Evolutionary conservation across 176 grass and related monocot genomes (phyloP), one percentile per base, ranked within the genome.

Genomic region (Cenchrus fungigraminus): DNA sequence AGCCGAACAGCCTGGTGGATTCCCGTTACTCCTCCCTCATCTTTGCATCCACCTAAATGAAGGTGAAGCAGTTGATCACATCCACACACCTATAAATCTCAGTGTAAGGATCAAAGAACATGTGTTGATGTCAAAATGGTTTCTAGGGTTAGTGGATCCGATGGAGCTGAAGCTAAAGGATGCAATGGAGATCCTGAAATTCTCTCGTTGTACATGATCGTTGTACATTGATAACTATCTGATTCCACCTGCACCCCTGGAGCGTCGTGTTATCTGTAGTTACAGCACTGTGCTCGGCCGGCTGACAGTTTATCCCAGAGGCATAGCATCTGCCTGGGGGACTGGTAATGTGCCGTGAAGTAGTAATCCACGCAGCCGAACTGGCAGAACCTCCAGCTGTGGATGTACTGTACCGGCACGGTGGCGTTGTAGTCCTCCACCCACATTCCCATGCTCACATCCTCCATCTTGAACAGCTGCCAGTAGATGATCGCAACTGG

Each of bases 391-490:
- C 88, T 98, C 97, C 93, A 95, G 74, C 84, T 94, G 82, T 96
- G 97, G 1, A 92, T 71, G 78, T 98, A 98, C 65, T 91, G 89
- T 11, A 98, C 90, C 0, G 80, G 61, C 0, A 22, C 60, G 12
- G 88, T 95, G 9, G 78, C n/a, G 52, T 98, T 98, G 78, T 87
- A 98, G 58, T 95, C 93, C 62, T 98, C 97, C 0, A 98, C 91
- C 97, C 97, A 95, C 93, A 98, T 96, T 28, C 93, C 93, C 97
- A 98, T 98, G 91, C 97, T 98, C 82, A 98, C 93, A n/a, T 96
- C 97, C 88, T 98, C 97, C 97, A 98, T 96, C 86, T 98, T 98
- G 81, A 98, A 98, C 74, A 98, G 61, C 97, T 96, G 87, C 19
- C 28, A 79, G 60, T 3, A 76, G 45, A 6, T 66, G 53, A 25